Evolutionary conservation across 257 asterid species (phyloP).

Genomic region (Lavandula angustifolia): DNA sequence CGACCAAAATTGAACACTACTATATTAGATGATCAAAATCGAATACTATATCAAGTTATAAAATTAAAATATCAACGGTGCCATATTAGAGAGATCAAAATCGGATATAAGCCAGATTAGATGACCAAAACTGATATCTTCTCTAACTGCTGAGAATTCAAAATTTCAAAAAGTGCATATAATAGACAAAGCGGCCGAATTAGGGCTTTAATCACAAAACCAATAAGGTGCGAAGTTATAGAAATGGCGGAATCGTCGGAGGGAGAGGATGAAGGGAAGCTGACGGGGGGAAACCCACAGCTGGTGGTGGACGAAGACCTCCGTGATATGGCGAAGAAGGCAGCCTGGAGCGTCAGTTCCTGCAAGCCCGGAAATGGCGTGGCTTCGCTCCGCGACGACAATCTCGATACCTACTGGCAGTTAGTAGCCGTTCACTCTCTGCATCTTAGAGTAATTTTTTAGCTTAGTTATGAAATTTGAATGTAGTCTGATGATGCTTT

Average conservation of each 20-base stretch:
- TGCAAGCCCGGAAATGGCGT: conserved; percentile 96
- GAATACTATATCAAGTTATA: too few species aligned
- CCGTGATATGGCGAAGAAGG: conserved; percentile 88
- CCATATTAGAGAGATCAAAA: too few species aligned
- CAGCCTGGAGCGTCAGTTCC: conserved; percentile 98
- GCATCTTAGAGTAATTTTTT: not conserved
- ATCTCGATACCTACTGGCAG: conserved; percentile 97
- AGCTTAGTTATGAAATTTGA: not conserved
- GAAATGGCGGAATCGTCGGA: conserved; percentile 89
- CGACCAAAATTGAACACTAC: too few species aligned
- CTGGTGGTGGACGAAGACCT: conserved; percentile 76
- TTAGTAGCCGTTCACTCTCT: conserved; percentile 26
- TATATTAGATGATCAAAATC: too few species aligned
- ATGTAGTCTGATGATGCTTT: conserved; percentile 8
- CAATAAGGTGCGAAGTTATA: not conserved
- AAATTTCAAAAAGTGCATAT: not conserved
- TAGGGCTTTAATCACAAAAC: conserved; percentile 23
- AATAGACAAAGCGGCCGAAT: not conserved
- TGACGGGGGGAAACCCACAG: conserved; percentile 64
- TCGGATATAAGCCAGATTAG: too few species aligned
- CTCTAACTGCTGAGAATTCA: not conserved
- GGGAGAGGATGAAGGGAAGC: conserved; percentile 90
- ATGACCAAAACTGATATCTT: too few species aligned
- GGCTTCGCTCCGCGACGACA: conserved; percentile 76
- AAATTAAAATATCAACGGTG: too few species aligned